These are phyloP conservation scores for Craterostigma plantagineum DNA, from an alignment of 257 asterid species.

Conservation along the genomic window DNA sequence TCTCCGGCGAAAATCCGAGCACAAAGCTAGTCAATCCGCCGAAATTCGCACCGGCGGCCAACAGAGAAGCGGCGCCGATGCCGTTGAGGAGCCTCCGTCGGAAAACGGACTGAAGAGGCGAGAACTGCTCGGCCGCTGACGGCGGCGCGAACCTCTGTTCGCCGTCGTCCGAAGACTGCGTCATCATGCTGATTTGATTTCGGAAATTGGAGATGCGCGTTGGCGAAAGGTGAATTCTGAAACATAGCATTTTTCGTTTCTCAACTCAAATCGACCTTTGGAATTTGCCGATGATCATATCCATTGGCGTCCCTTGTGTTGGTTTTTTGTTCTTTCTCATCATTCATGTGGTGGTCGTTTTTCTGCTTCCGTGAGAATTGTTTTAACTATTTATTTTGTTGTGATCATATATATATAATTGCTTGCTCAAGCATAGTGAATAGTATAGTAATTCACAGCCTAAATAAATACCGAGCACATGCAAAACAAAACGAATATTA, in stretches of 20 bases:
- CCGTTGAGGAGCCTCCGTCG: slow-evolving; percentile 54
- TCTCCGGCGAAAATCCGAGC: slow-evolving; percentile 56
- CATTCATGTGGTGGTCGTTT: too few relatives aligned
- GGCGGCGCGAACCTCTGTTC: slow-evolving; percentile 9
- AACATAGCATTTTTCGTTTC: not conserved
- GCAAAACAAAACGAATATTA: too few relatives aligned
- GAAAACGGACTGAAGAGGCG: slow-evolving; percentile 51
- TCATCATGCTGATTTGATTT: slow-evolving; percentile 17
- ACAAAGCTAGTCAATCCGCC: slow-evolving; percentile 62
- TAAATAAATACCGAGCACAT: too few relatives aligned
- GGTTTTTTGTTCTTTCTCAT: too few relatives aligned
- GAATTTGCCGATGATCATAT: not conserved
- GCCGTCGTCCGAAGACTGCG: slow-evolving; percentile 26
- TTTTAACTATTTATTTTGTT: too few relatives aligned
- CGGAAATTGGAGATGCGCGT: slow-evolving; percentile 9
- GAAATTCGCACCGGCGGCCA: slow-evolving; percentile 65
- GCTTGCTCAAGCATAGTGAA: too few relatives aligned
- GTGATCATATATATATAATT: too few relatives aligned
- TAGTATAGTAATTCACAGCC: too few relatives aligned
- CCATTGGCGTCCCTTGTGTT: not conserved
- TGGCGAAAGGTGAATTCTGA: not conserved
- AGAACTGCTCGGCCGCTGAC: slow-evolving; percentile 38
- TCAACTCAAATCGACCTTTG: not conserved
- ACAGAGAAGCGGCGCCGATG: slow-evolving; percentile 42
- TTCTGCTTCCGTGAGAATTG: too few relatives aligned